Evolutionary conservation across 2,329 filamentous ascomycete species (phyloP).

Genomic region (Thelonectria blattea): DNA sequence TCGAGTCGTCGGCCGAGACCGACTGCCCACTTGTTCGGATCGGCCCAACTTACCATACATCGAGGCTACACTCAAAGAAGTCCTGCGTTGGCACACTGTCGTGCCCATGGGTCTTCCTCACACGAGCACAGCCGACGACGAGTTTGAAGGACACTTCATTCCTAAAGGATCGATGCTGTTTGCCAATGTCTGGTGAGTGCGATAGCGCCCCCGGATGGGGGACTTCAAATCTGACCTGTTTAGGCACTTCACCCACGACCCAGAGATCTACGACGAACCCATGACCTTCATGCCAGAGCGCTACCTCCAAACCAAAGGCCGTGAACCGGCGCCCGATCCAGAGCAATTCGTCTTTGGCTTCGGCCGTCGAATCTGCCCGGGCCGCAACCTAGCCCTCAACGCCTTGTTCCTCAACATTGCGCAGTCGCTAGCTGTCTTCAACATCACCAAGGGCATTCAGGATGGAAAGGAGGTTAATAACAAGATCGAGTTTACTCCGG

Average conservation of each 20-base stretch:
- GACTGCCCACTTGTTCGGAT: constrained; percentile 34
- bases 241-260: constrained; percentile 29
- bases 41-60: constrained; percentile 36
- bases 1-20: constrained; percentile 33
- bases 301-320: constrained; percentile 25
- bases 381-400: constrained; percentile 38
- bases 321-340: constrained; percentile 38
- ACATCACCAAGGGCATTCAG: constrained; percentile 34
- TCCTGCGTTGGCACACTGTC: constrained; percentile 37
- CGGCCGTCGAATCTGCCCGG: constrained; percentile 44
- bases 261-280: constrained; percentile 24
- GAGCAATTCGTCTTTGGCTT: constrained; percentile 40
- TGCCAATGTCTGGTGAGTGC: constrained; percentile 26
- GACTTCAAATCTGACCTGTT: not conserved
- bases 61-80: constrained; percentile 40
- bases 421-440: constrained; percentile 54
- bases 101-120: constrained; percentile 46
- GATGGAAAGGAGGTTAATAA: not conserved
- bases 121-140: constrained; percentile 40
- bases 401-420: constrained; percentile 44
- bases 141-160: constrained; percentile 33
- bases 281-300: constrained; percentile 26
- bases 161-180: constrained; percentile 32
- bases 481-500: constrained; percentile 19
- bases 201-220: not conserved